These are phyloP conservation scores for Rhododendron molle DNA, from an alignment of 148 eudicot genomes.

Conservation along the genomic window DNA sequence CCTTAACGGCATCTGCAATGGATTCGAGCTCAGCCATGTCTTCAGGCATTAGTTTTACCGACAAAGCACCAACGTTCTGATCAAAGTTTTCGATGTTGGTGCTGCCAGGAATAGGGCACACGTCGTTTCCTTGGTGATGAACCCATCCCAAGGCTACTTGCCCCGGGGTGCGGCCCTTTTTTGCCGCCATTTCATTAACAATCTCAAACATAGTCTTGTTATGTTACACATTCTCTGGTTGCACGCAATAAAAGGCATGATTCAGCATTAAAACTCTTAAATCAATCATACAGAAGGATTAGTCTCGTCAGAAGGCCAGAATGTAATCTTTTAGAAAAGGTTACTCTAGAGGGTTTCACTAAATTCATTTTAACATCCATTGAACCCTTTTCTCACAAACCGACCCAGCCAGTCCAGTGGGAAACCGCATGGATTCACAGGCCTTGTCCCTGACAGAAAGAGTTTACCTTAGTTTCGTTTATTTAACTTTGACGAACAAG, in stretches of 20 bases:
- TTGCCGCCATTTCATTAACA: conserved; percentile 14
- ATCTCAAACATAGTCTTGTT: conserved; percentile 14
- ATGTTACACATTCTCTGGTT: conserved; percentile 3
- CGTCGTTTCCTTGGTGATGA: conserved; percentile 15
- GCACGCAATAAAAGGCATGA: background rate
- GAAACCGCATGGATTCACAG: background rate
- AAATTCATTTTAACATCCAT: background rate
- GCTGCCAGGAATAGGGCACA: conserved; percentile 11
- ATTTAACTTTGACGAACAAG: background rate
- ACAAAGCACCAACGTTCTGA: conserved; percentile 16
- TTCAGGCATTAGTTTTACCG: conserved; percentile 1
- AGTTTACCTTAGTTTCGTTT: background rate
- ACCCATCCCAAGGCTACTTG: conserved; percentile 21
- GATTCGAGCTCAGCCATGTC: conserved; percentile 13
- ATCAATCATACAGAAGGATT: background rate
- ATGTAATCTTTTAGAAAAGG: too few relatives aligned
- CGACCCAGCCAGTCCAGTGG: background rate
- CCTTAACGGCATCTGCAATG: background rate
- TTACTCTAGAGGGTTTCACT: too few relatives aligned
- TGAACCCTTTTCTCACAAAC: background rate
- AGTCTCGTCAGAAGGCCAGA: too few relatives aligned
- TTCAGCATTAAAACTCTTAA: background rate
- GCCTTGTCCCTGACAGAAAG: background rate
- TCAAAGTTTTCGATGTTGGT: conserved; percentile 13
- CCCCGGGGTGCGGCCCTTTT: conserved; percentile 10